Evolutionary conservation across 371 early-diverging fungal species (phyloP).

Genomic region (Parasitella parasitica): DNA sequence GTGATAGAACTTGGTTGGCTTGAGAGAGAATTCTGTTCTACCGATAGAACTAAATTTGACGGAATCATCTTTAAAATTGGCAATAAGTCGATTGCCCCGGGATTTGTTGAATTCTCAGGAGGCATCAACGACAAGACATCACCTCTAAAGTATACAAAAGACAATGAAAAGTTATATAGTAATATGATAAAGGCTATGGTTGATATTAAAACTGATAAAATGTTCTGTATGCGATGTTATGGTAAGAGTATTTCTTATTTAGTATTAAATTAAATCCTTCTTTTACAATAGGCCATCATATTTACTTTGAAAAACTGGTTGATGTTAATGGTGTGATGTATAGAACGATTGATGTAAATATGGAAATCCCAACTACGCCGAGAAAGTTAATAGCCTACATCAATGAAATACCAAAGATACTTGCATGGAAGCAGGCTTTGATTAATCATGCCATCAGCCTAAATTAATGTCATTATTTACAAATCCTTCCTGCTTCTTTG

Average conservation of each 20-base stretch:
- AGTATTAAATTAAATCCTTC: background rate
- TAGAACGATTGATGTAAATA: slow-evolving; percentile 4
- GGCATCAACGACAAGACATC: slow-evolving; percentile 4
- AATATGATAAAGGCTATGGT: background rate
- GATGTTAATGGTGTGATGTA: background rate
- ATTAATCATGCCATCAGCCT: background rate
- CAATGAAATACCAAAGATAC: slow-evolving; percentile 4
- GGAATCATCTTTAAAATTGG: slow-evolving; percentile 2
- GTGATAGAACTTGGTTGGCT: slow-evolving; percentile 9
- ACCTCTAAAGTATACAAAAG: background rate
- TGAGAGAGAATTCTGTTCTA: slow-evolving; percentile 6
- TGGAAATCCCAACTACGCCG: slow-evolving; percentile 8
- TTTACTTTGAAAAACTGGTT: slow-evolving; percentile 1
- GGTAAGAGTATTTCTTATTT: background rate
- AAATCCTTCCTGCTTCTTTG: slow-evolving; percentile 3
- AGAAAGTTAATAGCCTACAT: slow-evolving; percentile 4
- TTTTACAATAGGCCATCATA: background rate
- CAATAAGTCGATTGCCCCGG: background rate
- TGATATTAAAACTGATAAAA: background rate
- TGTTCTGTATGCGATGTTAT: slow-evolving; percentile 3
- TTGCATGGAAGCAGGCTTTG: slow-evolving; percentile 11
- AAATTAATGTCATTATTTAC: background rate
- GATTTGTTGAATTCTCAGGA: slow-evolving; percentile 5
- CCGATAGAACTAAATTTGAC: slow-evolving; percentile 9
- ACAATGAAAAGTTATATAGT: background rate